Evolutionary conservation across 148 eudicot species (phyloP).

Genomic region (Rhododendron griersonianum): DNA sequence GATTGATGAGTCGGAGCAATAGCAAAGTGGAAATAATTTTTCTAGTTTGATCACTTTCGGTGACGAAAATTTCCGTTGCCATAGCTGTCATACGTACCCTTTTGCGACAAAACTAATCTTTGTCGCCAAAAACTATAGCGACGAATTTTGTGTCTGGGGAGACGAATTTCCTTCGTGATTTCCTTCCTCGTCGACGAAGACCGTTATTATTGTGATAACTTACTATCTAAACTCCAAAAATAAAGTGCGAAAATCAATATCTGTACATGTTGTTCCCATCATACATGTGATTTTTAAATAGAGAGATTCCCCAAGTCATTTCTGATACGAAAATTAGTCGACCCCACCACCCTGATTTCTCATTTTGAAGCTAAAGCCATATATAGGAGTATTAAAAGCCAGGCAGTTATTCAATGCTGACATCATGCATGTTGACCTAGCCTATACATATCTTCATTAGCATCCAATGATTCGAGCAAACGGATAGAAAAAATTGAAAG

Average conservation of each 20-base stretch:
- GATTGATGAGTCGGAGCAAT: too few relatives aligned
- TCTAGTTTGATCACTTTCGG: too few relatives aligned
- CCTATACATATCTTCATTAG: background rate
- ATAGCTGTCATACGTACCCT: too few relatives aligned
- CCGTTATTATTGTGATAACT: too few relatives aligned
- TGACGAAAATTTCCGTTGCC: too few relatives aligned
- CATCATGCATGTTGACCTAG: background rate
- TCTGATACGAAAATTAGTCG: background rate
- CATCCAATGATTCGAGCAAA: background rate
- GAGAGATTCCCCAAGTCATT: background rate
- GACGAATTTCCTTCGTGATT: too few relatives aligned
- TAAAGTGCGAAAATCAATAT: background rate
- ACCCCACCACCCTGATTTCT: background rate
- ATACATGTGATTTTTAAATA: background rate
- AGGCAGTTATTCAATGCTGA: background rate
- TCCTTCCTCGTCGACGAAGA: too few relatives aligned
- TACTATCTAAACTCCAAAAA: background rate
- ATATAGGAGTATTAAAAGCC: background rate
- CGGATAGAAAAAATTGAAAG: background rate
- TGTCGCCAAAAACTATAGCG: too few relatives aligned
- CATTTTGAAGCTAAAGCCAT: background rate
- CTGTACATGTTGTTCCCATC: background rate
- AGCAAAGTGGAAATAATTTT: too few relatives aligned
- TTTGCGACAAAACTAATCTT: too few relatives aligned
- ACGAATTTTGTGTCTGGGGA: too few relatives aligned